phyloP scores from a whole-genome alignment of 768 basidiomycete genomes.

The Podaxis pistillaris region DNA sequence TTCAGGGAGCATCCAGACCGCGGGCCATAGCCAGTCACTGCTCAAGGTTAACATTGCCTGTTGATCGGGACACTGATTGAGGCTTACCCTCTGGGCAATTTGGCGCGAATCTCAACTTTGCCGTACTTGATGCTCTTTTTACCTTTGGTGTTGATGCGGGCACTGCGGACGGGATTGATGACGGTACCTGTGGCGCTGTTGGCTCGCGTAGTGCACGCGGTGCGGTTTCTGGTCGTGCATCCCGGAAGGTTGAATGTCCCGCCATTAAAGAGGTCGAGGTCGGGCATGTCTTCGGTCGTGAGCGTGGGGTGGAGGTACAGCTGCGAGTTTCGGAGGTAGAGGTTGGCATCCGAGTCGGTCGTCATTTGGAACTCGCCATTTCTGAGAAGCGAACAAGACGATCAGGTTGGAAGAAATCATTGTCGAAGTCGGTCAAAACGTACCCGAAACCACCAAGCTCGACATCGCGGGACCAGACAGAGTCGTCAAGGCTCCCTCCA shows the following conservation, averaged over 20 bases:
- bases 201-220: conserved; percentile 41
- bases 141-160: conserved; percentile 69
- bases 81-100: conserved; percentile 51
- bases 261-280: conserved; percentile 53
- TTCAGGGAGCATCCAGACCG: conserved; percentile 72
- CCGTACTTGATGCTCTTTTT: conserved; percentile 57
- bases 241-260: conserved; percentile 64
- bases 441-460: conserved; percentile 73
- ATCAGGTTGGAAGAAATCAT: conserved; percentile 8
- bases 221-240: conserved; percentile 45
- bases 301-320: conserved; percentile 84
- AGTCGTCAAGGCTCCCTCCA: conserved; percentile 39
- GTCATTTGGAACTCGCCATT: conserved; percentile 83
- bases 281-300: conserved; percentile 48
- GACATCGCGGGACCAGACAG: conserved; percentile 66
- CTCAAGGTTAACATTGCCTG: background rate
- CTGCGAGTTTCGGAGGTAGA: conserved; percentile 62
- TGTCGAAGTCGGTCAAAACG: conserved; percentile 20
- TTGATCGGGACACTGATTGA: conserved; percentile 24
- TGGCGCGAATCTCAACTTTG: conserved; percentile 60
- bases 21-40: conserved; percentile 73
- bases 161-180: conserved; percentile 78
- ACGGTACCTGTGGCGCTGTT: conserved; percentile 37
- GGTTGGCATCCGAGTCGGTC: conserved; percentile 56
- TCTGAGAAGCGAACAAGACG: background rate